phyloP scores from a whole-genome alignment of 2,329 filamentous ascomycete genomes.

The Fusarium sublunatum region DNA sequence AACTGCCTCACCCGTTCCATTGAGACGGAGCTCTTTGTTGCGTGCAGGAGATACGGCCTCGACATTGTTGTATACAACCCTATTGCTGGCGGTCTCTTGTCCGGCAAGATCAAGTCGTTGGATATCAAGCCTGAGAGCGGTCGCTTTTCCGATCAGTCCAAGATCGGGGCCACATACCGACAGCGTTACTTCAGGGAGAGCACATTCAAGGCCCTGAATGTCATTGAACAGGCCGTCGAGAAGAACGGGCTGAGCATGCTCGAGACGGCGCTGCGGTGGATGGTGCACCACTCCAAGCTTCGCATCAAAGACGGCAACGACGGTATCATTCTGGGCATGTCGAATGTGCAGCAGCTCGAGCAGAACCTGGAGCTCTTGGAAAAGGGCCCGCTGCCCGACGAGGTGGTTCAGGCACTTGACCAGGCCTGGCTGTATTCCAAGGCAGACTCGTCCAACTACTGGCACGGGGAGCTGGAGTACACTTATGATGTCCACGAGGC shows the following conservation, averaged over 20 bases:
- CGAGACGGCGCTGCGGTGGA: slow-evolving; percentile 80
- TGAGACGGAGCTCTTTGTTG: slow-evolving; percentile 78
- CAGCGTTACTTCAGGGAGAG: slow-evolving; percentile 77
- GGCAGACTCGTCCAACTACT: slow-evolving; percentile 63
- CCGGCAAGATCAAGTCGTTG: slow-evolving; percentile 78
- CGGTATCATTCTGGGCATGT: slow-evolving; percentile 70
- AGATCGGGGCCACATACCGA: slow-evolving; percentile 68
- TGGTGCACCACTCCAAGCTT: slow-evolving; percentile 74
- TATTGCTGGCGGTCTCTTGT: slow-evolving; percentile 82
- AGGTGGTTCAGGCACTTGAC: slow-evolving; percentile 79
- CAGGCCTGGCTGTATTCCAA: slow-evolving; percentile 81
- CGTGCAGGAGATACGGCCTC: slow-evolving; percentile 79
- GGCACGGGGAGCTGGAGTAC: slow-evolving; percentile 72
- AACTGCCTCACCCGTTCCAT: slow-evolving; percentile 82
- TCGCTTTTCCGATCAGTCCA: slow-evolving; percentile 72
- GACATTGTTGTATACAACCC: slow-evolving; percentile 87
- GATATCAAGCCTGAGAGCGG: slow-evolving; percentile 73
- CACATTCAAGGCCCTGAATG: slow-evolving; percentile 70
- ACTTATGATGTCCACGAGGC: slow-evolving; percentile 72
- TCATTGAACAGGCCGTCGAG: slow-evolving; percentile 74
- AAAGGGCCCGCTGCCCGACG: slow-evolving; percentile 79
- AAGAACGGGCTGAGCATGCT: slow-evolving; percentile 76
- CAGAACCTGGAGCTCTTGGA: slow-evolving; percentile 68
- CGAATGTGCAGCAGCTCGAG: slow-evolving; percentile 66
- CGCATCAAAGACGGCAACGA: slow-evolving; percentile 65